phyloP scores from a whole-genome alignment of 1,139 yeast species.

The Debaryomyces coudertii region DNA sequence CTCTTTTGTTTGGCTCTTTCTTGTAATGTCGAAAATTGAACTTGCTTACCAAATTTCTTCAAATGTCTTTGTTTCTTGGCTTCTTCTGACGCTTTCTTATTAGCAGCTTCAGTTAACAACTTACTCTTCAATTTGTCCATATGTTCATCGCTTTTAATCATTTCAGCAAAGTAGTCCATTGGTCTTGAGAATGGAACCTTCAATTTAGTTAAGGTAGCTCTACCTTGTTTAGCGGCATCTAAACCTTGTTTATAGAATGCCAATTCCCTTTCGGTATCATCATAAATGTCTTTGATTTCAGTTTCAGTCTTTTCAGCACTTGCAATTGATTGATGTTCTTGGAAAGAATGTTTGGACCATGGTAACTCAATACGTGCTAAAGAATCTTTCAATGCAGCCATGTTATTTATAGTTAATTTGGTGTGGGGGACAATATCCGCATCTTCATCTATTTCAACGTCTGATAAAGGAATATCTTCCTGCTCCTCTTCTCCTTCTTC shows the following conservation, averaged over 20 bases:
- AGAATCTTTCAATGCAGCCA: constrained; percentile 68
- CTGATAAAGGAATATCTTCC: constrained; percentile 75
- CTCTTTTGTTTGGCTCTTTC: constrained; percentile 93
- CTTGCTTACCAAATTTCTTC: constrained; percentile 97
- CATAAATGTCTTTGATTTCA: constrained; percentile 84
- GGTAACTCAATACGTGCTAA: constrained; percentile 70
- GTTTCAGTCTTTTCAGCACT: constrained; percentile 62
- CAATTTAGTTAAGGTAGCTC: constrained; percentile 62
- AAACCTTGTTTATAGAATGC: constrained; percentile 89
- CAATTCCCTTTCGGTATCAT: constrained; percentile 79
- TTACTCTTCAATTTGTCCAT: constrained; percentile 91
- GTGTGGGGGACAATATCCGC: constrained; percentile 91
- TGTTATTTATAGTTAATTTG: constrained; percentile 77
- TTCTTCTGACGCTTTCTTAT: constrained; percentile 89
- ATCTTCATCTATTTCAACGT: constrained; percentile 80
- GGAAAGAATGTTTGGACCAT: constrained; percentile 72
- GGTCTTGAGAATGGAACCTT: constrained; percentile 93
- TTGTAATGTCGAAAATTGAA: constrained; percentile 90
- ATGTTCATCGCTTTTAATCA: constrained; percentile 97
- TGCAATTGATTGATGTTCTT: constrained; percentile 79
- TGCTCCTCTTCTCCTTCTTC: constrained; percentile 49
- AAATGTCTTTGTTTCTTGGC: constrained; percentile 93
- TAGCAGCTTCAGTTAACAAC: constrained; percentile 82
- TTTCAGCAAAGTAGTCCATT: constrained; percentile 94
- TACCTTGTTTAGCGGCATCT: constrained; percentile 77